A percentile compares a stretch with the other conserved stretches of the same genome.
phyloP scores from a whole-genome alignment of 2,329 filamentous ascomycete genomes.

The Diaporthe ampelina region DNA sequence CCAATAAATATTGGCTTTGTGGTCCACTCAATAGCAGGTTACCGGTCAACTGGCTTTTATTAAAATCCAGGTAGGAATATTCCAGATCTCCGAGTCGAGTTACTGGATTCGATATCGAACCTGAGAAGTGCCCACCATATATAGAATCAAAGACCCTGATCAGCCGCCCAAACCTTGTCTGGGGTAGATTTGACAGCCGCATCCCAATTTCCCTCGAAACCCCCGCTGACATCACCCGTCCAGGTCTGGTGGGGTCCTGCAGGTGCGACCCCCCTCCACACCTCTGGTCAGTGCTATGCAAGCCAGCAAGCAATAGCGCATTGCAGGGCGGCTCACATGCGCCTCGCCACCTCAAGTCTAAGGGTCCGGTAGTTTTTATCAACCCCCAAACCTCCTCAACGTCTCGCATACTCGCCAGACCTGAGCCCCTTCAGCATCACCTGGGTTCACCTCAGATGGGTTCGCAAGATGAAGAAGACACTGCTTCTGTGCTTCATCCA shows the following conservation, averaged over 20 bases:
- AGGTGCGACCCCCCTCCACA: conserved; percentile 30
- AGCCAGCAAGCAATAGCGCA: background rate
- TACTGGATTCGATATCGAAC: conserved; percentile 2
- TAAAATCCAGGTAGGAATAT: background rate
- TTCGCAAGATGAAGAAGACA: conserved; percentile 78
- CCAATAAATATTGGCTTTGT: conserved; percentile 9
- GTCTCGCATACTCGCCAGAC: background rate
- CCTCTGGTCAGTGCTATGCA: conserved; percentile 15
- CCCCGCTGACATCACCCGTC: conserved; percentile 37
- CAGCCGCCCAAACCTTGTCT: conserved; percentile 25
- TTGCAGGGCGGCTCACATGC: conserved; percentile 5
- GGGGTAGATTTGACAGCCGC: conserved; percentile 31
- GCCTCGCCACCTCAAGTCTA: background rate
- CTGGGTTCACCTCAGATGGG: conserved; percentile 46
- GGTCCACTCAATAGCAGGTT: background rate
- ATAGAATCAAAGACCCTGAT: conserved; percentile 30
- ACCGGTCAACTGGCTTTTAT: background rate
- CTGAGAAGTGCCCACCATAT: background rate
- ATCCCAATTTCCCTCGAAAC: conserved; percentile 15
- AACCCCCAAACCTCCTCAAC: conserved; percentile 2
- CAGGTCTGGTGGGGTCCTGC: conserved; percentile 20
- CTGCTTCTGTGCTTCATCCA: conserved; percentile 87
- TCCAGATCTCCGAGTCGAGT: background rate
- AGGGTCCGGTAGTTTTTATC: conserved; percentile 3
- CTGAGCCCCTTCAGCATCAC: conserved; percentile 7